Percentiles rank a stretch among this genome's conserved stretches.
phyloP scores from a whole-genome alignment of 176 grass and related monocot genomes.

The Phoenix dactylifera region DNA sequence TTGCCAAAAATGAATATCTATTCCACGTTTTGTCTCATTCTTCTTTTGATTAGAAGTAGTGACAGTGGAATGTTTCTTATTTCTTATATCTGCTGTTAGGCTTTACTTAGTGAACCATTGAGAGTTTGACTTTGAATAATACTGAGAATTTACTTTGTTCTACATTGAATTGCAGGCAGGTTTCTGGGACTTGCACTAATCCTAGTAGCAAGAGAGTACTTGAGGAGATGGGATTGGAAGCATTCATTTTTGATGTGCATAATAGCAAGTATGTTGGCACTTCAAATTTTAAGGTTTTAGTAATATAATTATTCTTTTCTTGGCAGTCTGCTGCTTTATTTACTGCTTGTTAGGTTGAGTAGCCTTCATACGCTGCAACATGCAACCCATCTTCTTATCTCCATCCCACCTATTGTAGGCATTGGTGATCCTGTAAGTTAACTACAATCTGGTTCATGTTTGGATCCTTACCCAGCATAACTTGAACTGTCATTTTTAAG shows the following conservation, averaged over 20 bases:
- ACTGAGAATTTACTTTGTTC: background rate
- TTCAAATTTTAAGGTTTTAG: too few species aligned
- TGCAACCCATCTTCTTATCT: conserved; percentile 63
- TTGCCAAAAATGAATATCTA: too few species aligned
- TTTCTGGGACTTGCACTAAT: conserved; percentile 58
- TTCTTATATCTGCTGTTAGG: too few species aligned
- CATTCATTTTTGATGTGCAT: conserved; percentile 50
- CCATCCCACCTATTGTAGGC: conserved; percentile 50
- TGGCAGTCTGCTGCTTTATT: too few species aligned
- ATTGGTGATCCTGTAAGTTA: conserved; percentile 71
- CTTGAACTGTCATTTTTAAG: background rate
- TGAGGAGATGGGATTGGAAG: conserved; percentile 41
- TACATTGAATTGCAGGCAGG: conserved; percentile 28
- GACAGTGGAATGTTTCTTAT: too few species aligned
- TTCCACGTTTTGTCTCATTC: too few species aligned
- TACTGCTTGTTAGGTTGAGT: conserved; percentile 22
- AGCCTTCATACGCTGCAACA: conserved; percentile 27
- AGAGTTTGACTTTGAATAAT: too few species aligned
- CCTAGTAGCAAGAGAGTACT: conserved; percentile 44
- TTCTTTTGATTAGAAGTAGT: too few species aligned
- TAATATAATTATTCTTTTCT: too few species aligned
- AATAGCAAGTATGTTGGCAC: conserved; percentile 28
- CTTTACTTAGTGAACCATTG: too few species aligned
- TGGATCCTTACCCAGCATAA: background rate
- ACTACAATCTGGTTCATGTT: background rate